Evolutionary conservation across 2,329 filamentous ascomycete genomes (phyloP), one percentile per base, ranked within the genome.

Genomic region (Basipetospora chlamydospora): DNA sequence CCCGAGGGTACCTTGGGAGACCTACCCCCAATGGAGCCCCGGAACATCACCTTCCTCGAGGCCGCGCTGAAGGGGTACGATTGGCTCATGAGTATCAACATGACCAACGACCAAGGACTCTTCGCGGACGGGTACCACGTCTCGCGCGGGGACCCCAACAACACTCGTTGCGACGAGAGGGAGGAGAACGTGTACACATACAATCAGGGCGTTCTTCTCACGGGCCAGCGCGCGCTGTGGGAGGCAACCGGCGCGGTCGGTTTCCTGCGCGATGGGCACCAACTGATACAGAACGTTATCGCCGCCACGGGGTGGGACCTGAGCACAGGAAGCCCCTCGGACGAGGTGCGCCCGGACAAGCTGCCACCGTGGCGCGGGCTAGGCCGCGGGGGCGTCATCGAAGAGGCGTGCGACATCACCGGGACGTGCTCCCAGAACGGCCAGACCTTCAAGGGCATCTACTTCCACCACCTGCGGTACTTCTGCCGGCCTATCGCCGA

Each of bases 101-200:
- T 96, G 82, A 86, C 70, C 13, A 84, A 93, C 45, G 41, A 53
- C 0, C 62, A 71, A 22, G 85, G 85, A 0, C 61, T 95, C 1
- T 93, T 83, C 51, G 74, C 76, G 0, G 88, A 96, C 48, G 88
- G 88, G 9, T 96, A 85, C 52, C 88, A 96, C 54, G 80, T 96
- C 48, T 42, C 41, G 13, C 33, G 38, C 26, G 31, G 34, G 33
- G 34, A 39, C 31, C 29, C 38, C 22, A 59, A 62, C 18, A 69
- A 73, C 39, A 58, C 61, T 6, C 67, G 67, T 41, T 95, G 88
- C 54, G 83, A 95, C 51, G 55, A 72, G 34, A 73, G 86, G 33
- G 83, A 94, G 54, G 75, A 87, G 46, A 88, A 86, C 77, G 80
- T 94, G 7, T 94, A 87, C 56, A 92, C 86, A 0, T 95, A 96